Evolutionary conservation across 495 filamentous ascomycete species (phyloP), one percentile per base, ranked within the genome.

Genomic region (Penicillium soppii): DNA sequence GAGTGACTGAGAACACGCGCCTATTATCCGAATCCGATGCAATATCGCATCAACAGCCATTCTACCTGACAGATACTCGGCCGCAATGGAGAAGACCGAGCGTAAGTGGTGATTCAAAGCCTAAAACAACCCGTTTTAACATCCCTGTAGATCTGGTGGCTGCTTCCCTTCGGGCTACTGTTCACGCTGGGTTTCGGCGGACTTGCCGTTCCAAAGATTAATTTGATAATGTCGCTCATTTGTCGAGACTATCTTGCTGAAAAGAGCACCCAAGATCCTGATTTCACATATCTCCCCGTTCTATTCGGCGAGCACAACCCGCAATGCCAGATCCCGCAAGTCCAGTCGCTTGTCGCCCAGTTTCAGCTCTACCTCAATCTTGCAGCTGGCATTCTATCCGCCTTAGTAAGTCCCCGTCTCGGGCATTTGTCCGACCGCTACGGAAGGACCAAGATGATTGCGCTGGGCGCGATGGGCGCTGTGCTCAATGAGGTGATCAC

Each of bases 351-450:
- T n/a, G 86, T 89, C 2, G 80, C 94, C 6, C 81, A 80, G 25
- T 96, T 96, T 61, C 82, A 79, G 23, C 79, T 97, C 1, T 84
- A 86, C 55, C 71, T 88, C 47, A 86, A 77, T 49, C 76, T 96
- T 29, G 75, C 87, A 15, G 76, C 80, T 3, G 92, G 92, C 2
- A 70, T 86, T 3, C 66, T 96, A 3, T 77, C 80, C 45, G 90
- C 91, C 6, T 60, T 97, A 54, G 83, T 83, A 19, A 86, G 86
- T 38, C 94, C 94, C 2, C 89, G 87, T 49, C 66, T 98, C 4
- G 94, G 94, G 3, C 79, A 85, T 1, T 69, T 96, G 17, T 97
- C 92, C 2, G 94, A 98, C 73, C 84, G 89, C 5, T 89, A 91
- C 70, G 94, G 94, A 2, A 81, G 94, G 39, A 89, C 84, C 37